phyloP scores from a whole-genome alignment of 306 rosid genomes.

The Oemleria cerasiformis region DNA sequence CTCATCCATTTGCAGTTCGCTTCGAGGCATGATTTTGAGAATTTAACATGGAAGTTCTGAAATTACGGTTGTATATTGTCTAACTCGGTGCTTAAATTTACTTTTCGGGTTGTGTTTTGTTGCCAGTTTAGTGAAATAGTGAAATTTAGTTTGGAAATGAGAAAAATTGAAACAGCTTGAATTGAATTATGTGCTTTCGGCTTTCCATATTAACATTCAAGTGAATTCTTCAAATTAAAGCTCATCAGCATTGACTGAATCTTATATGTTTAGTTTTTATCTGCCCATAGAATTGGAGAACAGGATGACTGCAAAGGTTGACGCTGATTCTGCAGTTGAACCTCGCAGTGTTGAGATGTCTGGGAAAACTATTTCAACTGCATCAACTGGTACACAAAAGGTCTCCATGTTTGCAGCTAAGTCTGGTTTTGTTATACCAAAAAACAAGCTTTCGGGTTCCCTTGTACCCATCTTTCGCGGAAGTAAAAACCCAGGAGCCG shows the following conservation, averaged over 20 bases:
- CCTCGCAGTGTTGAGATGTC: constrained; percentile 46
- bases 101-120: too few species aligned
- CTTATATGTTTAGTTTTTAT: too few species aligned
- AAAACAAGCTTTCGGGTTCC: constrained; percentile 88
- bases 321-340: constrained; percentile 37
- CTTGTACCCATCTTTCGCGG: constrained; percentile 71
- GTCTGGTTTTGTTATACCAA: constrained; percentile 92
- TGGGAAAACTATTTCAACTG: constrained; percentile 45
- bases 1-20: not conserved
- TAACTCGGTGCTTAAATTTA: too few species aligned
- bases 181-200: too few species aligned
- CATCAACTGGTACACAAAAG: constrained; percentile 52
- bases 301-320: constrained; percentile 49
- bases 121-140: too few species aligned
- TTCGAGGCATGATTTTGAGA: not conserved
- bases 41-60: not conserved
- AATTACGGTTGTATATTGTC: not conserved
- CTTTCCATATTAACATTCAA: too few species aligned
- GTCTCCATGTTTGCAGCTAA: constrained; percentile 69
- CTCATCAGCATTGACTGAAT: too few species aligned
- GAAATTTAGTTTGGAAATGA: too few species aligned
- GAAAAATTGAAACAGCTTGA: too few species aligned
- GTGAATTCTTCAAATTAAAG: too few species aligned
- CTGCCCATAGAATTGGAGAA: constrained; percentile 22
- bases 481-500: constrained; percentile 35